Conservation (phyloP, 225 moss, liverwort and hornwort species). For the Marchantia polymorpha region DNA sequence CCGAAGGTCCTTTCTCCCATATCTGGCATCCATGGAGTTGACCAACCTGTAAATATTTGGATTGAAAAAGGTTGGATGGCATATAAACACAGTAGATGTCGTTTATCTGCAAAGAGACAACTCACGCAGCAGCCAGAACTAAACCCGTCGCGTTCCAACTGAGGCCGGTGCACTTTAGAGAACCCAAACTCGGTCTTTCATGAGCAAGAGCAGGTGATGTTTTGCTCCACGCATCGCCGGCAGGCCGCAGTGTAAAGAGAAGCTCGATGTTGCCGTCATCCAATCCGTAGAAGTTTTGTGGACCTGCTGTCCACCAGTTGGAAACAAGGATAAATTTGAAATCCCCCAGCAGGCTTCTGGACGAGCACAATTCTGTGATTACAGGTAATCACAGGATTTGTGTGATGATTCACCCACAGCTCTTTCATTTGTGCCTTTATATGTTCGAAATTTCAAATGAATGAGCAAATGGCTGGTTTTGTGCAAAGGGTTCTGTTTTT, state of each 20-base stretch:
- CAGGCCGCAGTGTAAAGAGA: conserved; percentile 12
- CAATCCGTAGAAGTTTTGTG: conserved; percentile 12
- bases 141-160: conserved; percentile 33
- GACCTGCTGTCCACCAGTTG: not conserved
- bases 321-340: too few relatives aligned
- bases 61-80: too few relatives aligned
- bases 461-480: too few relatives aligned
- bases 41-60: too few relatives aligned
- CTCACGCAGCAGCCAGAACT: conserved; percentile 26
- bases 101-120: not conserved
- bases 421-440: too few relatives aligned
- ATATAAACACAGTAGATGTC: not conserved
- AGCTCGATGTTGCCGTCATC: conserved; percentile 19
- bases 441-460: too few relatives aligned
- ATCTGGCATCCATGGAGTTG: conserved; percentile 11
- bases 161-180: conserved; percentile 31
- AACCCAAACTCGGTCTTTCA: conserved; percentile 17
- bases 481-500: too few relatives aligned
- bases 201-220: not conserved
- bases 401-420: too few relatives aligned
- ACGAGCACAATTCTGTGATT: too few relatives aligned
- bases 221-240: conserved; percentile 11
- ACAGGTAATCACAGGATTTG: too few relatives aligned
- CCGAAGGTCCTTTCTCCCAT: conserved; percentile 27
- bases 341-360: too few relatives aligned